phyloP scores from a whole-genome alignment of 345 rosid species.

The Salix udensis region DNA sequence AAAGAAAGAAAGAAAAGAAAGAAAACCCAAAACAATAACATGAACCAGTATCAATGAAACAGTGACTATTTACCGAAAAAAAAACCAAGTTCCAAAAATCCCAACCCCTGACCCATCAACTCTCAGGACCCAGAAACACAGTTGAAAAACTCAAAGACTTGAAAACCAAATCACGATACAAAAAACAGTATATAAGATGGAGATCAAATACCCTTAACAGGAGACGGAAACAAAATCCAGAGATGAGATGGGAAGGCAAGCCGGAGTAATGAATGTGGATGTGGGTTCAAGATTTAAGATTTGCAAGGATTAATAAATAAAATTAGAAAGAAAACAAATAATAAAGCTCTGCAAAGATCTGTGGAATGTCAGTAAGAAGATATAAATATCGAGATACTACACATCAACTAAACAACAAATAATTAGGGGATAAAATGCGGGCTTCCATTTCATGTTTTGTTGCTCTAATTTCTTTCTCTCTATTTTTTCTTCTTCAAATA shows the following conservation, averaged over 20 bases:
- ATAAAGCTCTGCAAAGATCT: constrained; percentile 20
- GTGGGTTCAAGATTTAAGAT: constrained; percentile 26
- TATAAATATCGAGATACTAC: constrained; percentile 4
- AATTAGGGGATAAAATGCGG: constrained; percentile 20
- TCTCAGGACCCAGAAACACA: not conserved
- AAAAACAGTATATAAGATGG: constrained; percentile 12
- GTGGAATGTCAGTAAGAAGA: constrained; percentile 34
- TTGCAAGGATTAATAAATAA: not conserved
- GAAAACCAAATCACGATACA: not conserved
- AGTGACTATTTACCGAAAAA: constrained; percentile 17
- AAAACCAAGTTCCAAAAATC: not conserved
- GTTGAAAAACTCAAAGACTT: not conserved
- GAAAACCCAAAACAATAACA: not conserved
- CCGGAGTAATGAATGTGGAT: constrained; percentile 5
- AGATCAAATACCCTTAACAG: constrained; percentile 42
- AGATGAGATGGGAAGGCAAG: constrained; percentile 24
- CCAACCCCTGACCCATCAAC: not conserved
- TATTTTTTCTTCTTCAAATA: not conserved
- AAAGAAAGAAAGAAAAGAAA: not conserved
- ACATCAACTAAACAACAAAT: not conserved
- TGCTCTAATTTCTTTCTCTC: not conserved
- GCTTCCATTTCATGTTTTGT: constrained; percentile 31
- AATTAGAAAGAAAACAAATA: not conserved
- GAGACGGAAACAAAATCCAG: constrained; percentile 8
- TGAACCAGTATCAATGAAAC: constrained; percentile 31